Percentiles rank a stretch among this genome's conserved stretches.
Evolutionary conservation across 2,329 filamentous ascomycete genomes (phyloP).

Genomic region (Ophiostoma himal-ulmi): DNA sequence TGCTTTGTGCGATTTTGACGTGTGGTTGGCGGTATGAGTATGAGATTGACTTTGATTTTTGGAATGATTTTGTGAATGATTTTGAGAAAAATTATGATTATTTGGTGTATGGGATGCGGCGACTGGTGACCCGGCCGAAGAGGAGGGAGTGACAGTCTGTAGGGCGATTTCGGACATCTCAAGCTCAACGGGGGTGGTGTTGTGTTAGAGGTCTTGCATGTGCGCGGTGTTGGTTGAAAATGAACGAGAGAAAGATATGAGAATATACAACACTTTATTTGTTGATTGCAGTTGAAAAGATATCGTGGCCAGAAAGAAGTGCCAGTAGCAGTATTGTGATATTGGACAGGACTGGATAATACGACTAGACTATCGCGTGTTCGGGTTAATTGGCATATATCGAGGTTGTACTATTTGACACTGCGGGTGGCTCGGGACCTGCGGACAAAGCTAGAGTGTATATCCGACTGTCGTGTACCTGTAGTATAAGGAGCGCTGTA

Average conservation of each 20-base stretch:
- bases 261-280: not conserved
- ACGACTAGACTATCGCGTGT: slow-evolving; percentile 10
- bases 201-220: slow-evolving; percentile 6
- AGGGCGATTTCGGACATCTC: slow-evolving; percentile 12
- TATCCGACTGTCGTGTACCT: not conserved
- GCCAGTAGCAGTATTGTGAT: not conserved
- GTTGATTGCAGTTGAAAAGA: not conserved
- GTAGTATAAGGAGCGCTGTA: not conserved
- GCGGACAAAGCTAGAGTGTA: slow-evolving; percentile 7
- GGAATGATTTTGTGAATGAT: not conserved
- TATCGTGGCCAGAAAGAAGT: not conserved
- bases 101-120: slow-evolving; percentile 5
- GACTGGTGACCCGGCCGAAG: not conserved
- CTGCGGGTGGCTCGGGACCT: slow-evolving; percentile 6
- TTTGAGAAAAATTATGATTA: not conserved
- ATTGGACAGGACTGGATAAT: not conserved
- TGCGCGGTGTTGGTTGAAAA: not conserved
- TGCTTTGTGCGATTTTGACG: slow-evolving; percentile 1
- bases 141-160: not conserved
- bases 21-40: not conserved
- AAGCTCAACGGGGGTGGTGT: not conserved
- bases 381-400: slow-evolving; percentile 7
- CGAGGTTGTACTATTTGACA: not conserved
- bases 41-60: not conserved
- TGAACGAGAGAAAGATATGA: not conserved